Percentiles rank a stretch among this genome's conserved stretches.
These are phyloP conservation scores for Trametes cubensis DNA, from an alignment of 768 basidiomycete genomes.

Conservation along the genomic window DNA sequence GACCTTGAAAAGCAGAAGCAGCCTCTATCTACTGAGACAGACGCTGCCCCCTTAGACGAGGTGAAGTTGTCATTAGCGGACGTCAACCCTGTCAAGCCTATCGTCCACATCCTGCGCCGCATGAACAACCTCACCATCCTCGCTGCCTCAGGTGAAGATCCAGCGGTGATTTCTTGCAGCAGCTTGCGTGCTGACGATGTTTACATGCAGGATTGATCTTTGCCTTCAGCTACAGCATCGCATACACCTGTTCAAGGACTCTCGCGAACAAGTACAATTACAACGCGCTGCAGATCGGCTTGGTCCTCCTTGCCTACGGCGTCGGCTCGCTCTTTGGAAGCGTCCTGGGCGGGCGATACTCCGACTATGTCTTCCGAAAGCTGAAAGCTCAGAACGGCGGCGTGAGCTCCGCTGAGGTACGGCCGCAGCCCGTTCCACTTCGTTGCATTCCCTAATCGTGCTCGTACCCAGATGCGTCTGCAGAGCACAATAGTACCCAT, in stretches of 20 bases:
- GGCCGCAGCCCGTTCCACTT: background rate
- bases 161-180: background rate
- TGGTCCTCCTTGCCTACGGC: slow-evolving; percentile 78
- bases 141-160: slow-evolving; percentile 58
- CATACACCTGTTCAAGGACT: slow-evolving; percentile 76
- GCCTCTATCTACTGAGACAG: slow-evolving; percentile 8
- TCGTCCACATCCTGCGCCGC: slow-evolving; percentile 57
- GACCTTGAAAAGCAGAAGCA: slow-evolving; percentile 31
- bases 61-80: slow-evolving; percentile 65
- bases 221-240: slow-evolving; percentile 68
- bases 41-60: slow-evolving; percentile 12
- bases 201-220: slow-evolving; percentile 60
- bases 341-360: slow-evolving; percentile 60
- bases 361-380: slow-evolving; percentile 49
- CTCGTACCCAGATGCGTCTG: slow-evolving; percentile 62
- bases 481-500: slow-evolving; percentile 62
- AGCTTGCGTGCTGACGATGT: background rate
- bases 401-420: slow-evolving; percentile 64
- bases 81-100: slow-evolving; percentile 73
- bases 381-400: slow-evolving; percentile 51
- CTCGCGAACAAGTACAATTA: slow-evolving; percentile 65
- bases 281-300: slow-evolving; percentile 68
- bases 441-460: background rate
- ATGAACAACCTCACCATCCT: slow-evolving; percentile 72
- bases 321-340: slow-evolving; percentile 57